Percentiles rank a stretch among this genome's conserved stretches.
Evolutionary conservation across 2,329 filamentous ascomycete species (phyloP).

Genomic region (Apiospora malaysiana): DNA sequence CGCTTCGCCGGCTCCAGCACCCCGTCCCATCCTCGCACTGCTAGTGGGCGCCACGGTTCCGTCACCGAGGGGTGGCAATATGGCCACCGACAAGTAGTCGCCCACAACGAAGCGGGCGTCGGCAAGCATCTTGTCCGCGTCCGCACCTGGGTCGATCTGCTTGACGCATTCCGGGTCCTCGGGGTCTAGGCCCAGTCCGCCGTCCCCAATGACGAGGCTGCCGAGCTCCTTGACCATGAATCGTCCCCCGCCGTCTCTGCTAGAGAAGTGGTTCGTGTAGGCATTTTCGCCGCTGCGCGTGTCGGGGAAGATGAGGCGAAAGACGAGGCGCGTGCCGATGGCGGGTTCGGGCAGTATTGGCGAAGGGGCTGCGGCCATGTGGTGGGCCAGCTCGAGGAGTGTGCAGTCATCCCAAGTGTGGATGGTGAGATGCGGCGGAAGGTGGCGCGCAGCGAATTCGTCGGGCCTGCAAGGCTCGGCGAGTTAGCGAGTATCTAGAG

Average conservation of each 20-base stretch:
- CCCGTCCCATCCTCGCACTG: conserved; percentile 52
- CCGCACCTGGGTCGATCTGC: conserved; percentile 40
- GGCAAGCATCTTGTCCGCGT: conserved; percentile 70
- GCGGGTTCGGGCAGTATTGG: conserved; percentile 73
- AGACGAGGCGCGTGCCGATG: conserved; percentile 84
- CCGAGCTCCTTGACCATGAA: conserved; percentile 84
- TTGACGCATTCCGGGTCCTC: conserved; percentile 43
- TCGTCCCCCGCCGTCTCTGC: conserved; percentile 47
- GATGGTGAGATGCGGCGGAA: conserved; percentile 75
- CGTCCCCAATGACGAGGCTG: conserved; percentile 76
- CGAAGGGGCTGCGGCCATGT: conserved; percentile 73
- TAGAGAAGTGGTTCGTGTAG: conserved; percentile 29
- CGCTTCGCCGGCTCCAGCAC: conserved; percentile 44
- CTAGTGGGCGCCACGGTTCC: conserved; percentile 74
- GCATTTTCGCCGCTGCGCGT: conserved; percentile 35
- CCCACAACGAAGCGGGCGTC: conserved; percentile 86
- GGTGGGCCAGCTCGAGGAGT: conserved; percentile 78
- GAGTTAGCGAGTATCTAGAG: neutral
- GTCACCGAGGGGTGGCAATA: conserved; percentile 76
- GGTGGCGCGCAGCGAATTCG: conserved; percentile 67
- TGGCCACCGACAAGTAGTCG: conserved; percentile 84
- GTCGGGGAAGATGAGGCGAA: conserved; percentile 79
- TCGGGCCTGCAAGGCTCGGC: conserved; percentile 57
- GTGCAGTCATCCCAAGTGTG: conserved; percentile 88
- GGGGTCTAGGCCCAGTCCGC: conserved; percentile 48